phyloP scores from a whole-genome alignment of 192 early-diverging fungal species.

The Glomus cerebriforme region DNA sequence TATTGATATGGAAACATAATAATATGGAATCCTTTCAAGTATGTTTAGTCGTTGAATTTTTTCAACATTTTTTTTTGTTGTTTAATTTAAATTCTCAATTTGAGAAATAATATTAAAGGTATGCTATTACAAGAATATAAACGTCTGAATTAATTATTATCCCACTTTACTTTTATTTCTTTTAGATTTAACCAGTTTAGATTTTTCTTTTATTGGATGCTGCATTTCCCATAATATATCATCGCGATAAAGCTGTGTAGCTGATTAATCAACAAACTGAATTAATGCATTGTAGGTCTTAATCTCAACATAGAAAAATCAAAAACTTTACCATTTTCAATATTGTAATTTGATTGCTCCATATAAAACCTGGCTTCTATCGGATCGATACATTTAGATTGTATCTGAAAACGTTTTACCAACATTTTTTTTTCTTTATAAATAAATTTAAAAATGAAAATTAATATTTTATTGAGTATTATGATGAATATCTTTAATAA shows the following conservation, averaged over 20 bases:
- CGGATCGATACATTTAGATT: conserved; percentile 22
- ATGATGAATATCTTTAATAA: neutral
- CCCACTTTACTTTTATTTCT: neutral
- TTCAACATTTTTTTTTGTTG: too few relatives aligned
- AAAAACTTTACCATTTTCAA: neutral
- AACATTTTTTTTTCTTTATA: conserved; percentile 16
- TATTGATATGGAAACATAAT: conserved; percentile 72
- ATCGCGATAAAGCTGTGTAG: neutral
- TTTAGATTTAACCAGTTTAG: neutral
- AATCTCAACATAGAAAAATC: neutral
- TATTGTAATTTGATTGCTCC: conserved; percentile 21
- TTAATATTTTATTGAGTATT: neutral
- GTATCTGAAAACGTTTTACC: conserved; percentile 29
- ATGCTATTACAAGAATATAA: too few relatives aligned
- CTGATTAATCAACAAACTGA: too few relatives aligned
- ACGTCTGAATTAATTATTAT: neutral
- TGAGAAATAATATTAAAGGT: too few relatives aligned
- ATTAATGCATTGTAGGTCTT: too few relatives aligned
- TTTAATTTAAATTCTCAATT: too few relatives aligned
- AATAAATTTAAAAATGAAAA: neutral
- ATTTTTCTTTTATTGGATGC: conserved; percentile 19
- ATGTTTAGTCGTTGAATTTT: too few relatives aligned
- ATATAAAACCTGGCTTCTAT: conserved; percentile 26
- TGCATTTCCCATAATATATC: conserved; percentile 25
- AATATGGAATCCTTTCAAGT: conserved; percentile 23